Conservation (phyloP, 306 rosid species). For the Acacia melanoxylon region DNA sequence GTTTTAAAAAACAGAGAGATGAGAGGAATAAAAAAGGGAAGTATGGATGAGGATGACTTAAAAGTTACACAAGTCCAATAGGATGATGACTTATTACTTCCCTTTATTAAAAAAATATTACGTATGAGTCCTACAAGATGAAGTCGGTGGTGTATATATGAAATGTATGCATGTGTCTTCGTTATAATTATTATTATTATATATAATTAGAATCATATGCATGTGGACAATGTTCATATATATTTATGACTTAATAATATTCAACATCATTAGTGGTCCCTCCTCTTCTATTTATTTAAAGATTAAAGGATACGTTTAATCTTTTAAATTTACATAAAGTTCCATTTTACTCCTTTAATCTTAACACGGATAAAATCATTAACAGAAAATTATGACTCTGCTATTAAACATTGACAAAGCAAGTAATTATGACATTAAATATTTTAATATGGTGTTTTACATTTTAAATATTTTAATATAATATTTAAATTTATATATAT, state of each 20-base stretch:
- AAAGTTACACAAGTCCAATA: constrained; percentile 9
- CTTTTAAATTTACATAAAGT: too few species aligned
- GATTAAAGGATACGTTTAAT: too few species aligned
- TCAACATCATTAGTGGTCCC: neutral
- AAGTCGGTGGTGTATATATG: neutral
- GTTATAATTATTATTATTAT: neutral
- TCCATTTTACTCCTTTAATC: too few species aligned
- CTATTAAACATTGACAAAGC: too few species aligned
- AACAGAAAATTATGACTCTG: too few species aligned
- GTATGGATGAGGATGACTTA: constrained; percentile 23
- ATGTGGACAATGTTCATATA: neutral
- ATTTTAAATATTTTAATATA: too few species aligned
- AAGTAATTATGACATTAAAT: too few species aligned
- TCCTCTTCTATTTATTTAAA: neutral
- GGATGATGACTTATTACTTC: neutral
- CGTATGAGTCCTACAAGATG: constrained; percentile 1
- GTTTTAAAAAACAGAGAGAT: too few species aligned
- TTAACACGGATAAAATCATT: too few species aligned
- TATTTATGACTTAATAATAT: neutral
- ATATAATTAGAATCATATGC: neutral
- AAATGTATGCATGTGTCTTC: neutral
- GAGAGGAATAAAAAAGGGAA: neutral
- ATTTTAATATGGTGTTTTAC: too few species aligned
- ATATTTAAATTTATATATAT: too few species aligned
- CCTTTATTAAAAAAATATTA: neutral